Conservation (phyloP, 768 basidiomycete species). For the Naganishia vishniacii region DNA sequence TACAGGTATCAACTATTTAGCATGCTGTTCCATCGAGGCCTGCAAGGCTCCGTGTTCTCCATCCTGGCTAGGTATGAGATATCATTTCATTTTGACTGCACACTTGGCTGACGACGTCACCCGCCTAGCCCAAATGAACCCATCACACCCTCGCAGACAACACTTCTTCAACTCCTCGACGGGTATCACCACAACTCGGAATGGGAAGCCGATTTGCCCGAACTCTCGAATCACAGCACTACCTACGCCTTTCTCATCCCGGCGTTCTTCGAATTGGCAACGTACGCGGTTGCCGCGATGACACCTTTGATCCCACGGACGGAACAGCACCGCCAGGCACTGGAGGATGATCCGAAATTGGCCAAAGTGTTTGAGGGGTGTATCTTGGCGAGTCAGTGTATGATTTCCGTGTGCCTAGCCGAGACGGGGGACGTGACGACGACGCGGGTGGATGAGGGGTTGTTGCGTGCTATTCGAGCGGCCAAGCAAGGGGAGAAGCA, state of each 20-base stretch:
- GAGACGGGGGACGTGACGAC: conserved; percentile 48
- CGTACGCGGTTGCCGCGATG: conserved; percentile 59
- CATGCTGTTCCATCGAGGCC: neutral
- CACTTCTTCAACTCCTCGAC: conserved; percentile 79
- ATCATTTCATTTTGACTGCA: conserved; percentile 60
- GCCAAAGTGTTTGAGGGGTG: conserved; percentile 74
- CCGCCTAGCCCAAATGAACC: conserved; percentile 61
- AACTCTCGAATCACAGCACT: neutral
- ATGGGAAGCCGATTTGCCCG: conserved; percentile 10
- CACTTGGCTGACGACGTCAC: conserved; percentile 51
- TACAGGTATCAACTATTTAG: conserved; percentile 28
- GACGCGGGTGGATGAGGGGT: conserved; percentile 15
- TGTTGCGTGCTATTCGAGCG: conserved; percentile 39
- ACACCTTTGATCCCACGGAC: conserved; percentile 47
- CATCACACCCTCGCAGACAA: conserved; percentile 77
- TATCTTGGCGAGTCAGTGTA: conserved; percentile 70
- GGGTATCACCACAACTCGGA: conserved; percentile 58
- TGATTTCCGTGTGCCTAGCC: conserved; percentile 61
- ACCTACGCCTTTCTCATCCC: conserved; percentile 56
- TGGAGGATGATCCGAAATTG: conserved; percentile 58
- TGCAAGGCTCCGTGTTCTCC: conserved; percentile 12
- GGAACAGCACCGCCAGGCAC: conserved; percentile 21
- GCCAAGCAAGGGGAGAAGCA: conserved; percentile 43
- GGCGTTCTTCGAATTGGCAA: conserved; percentile 59
- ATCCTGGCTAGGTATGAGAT: conserved; percentile 56